Base-by-base conservation (phyloP, 352 stramenopile species). In the Pythium phragmitis region DNA sequence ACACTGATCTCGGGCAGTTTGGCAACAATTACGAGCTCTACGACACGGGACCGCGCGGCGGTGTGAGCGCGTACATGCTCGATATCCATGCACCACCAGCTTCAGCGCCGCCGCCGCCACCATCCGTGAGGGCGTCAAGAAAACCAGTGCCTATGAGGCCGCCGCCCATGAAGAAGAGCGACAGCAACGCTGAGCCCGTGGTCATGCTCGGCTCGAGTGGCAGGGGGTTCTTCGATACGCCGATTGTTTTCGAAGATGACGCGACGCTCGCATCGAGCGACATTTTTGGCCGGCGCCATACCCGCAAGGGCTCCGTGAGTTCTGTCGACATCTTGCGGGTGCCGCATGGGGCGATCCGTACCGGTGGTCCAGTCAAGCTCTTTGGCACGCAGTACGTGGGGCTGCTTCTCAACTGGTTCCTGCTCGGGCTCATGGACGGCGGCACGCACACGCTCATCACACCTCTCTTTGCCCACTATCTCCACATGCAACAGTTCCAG, bases 371-470 rank as follows among this genome's bases (percentile, higher is more conserved):
- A 1, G 51, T 54, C 28, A 36, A 61, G 16, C 64, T 70, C 21
- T 66, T 70, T 37, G 64, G 41, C 34, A 50, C 36, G 12, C n/a
- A 72, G 49, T 65, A 69, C 33, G 46, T 70, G 23, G 71, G 64
- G 2, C 55, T 78, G 16, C 52, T 75, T 43, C 45, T 68, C 55
- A 66, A 78, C 41, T 78, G 67, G 49, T 11, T 68, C 3, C 39
- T 68, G 42, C 43, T 74, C 23, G 72, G 72, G 17, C 65, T 76
- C 43, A 53, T 76, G 46, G 68, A 70, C 9, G 56, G 64, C 34
- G 66, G 39, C 14, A 52, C 67, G 4, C 46, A 51, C 11, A 62
- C 68, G 19, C 47, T 79, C 9, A 39, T 65, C 1, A 48, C 39
- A 17, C 72, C 68, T 23, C 16, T 76, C 16, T 68, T 76, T 41